These are phyloP conservation scores for Pisolithus thermaeus DNA, from an alignment of 1,284 basidiomycete species.

Conservation along the genomic window DNA sequence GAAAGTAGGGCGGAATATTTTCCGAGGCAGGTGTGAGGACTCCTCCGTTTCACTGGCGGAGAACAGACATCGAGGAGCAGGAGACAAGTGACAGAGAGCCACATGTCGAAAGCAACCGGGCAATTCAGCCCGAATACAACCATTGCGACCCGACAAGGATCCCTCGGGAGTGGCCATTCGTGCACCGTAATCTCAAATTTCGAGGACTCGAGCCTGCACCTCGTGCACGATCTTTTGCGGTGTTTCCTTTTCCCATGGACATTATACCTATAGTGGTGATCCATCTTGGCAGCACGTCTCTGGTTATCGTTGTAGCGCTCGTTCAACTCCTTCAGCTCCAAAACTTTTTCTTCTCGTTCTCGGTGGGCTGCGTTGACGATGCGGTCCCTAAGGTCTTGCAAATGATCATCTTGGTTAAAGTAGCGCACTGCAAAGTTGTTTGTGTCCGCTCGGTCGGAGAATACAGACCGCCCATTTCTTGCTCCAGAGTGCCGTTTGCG, in stretches of 20 bases:
- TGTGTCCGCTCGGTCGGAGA: conserved; percentile 9
- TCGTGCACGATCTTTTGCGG: conserved; percentile 17
- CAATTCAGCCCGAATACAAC: conserved; percentile 42
- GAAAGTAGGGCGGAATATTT: conserved; percentile 6
- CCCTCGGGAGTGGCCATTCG: conserved; percentile 46
- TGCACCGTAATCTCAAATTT: conserved; percentile 32
- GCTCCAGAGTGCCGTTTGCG: conserved; percentile 18
- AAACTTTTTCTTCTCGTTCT: conserved; percentile 11
- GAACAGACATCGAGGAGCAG: conserved; percentile 32
- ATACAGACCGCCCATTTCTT: conserved; percentile 12
- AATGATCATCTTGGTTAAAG: conserved; percentile 18
- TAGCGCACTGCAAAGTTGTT: conserved; percentile 28
- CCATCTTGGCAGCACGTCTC: not conserved
- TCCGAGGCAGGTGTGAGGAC: conserved; percentile 13
- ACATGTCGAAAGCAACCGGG: conserved; percentile 36
- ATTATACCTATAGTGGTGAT: conserved; percentile 3
- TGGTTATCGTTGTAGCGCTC: conserved; percentile 14
- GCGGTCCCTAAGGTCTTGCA: conserved; percentile 18
- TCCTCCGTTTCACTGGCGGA: not conserved
- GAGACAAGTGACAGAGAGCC: conserved; percentile 38
- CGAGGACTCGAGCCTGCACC: conserved; percentile 28
- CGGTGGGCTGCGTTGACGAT: conserved; percentile 25
- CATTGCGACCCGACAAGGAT: conserved; percentile 17
- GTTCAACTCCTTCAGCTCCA: conserved; percentile 22
- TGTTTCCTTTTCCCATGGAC: conserved; percentile 4